These are phyloP conservation scores for Microcos paniculata DNA, from an alignment of 345 rosid species.

Conservation along the genomic window DNA sequence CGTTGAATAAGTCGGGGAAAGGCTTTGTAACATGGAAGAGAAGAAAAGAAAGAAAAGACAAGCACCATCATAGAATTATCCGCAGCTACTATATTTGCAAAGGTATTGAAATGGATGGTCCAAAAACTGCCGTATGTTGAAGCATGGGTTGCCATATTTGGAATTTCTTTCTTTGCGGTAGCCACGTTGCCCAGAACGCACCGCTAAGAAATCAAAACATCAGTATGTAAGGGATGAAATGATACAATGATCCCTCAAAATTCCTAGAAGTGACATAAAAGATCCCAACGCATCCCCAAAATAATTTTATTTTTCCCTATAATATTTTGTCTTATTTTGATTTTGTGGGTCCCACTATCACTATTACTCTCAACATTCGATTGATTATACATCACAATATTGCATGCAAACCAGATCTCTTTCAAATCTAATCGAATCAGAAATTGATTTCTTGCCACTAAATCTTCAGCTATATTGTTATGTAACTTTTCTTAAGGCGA, in stretches of 20 bases:
- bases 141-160: neutral
- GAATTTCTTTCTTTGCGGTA: neutral
- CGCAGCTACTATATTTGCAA: neutral
- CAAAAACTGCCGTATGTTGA: neutral
- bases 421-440: neutral
- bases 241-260: neutral
- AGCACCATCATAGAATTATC: neutral
- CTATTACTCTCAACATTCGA: neutral
- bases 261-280: neutral
- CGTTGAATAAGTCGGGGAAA: no score
- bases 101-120: neutral
- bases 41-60: neutral
- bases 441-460: neutral
- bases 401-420: neutral
- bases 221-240: neutral
- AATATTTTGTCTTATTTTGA: slow-evolving; percentile 4
- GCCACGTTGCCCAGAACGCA: neutral
- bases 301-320: neutral
- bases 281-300: neutral
- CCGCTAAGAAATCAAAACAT: neutral
- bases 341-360: neutral
- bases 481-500: no score
- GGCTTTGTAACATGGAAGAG: no score
- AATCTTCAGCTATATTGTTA: neutral
- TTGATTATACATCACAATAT: neutral